Base-by-base conservation (phyloP, 305 asterid species). In the Rubia tinctorum region DNA sequence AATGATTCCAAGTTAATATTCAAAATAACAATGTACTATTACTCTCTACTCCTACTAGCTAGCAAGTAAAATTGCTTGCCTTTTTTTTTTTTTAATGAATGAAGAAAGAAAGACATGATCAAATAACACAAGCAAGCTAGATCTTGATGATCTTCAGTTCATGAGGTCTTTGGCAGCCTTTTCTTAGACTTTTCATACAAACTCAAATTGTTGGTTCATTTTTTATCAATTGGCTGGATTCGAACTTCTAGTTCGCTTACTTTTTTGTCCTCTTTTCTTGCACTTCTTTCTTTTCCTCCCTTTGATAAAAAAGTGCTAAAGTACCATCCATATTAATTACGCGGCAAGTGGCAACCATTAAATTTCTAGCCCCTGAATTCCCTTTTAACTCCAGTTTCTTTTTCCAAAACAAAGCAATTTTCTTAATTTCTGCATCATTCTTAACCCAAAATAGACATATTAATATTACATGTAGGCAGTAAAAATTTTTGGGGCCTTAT, bases 101-200 rank as follows among this genome's bases (percentile, higher is more conserved):
- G 4, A 49, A 4, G 17, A 4, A 49, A 10, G 47, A 43, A 43
- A 10, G 1, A 43, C 12, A 7, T 43, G 12, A 7, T 15, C 39
- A 34, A 34, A 34, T 34, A 34, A 2, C 56, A 49, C 12, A 49
- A 53, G 17, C 15, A 3, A 15, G 23, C 4, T 5, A 49, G 68
- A 55, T 42, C 45, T 75, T 63, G 40, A 47, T 64, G 25, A 30
- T 49, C 42, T 39, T 49, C 11, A 3, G 15, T 49, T 14, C 20
- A 14, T 47, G 37, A 39, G 66, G 39, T 73, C 62, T 53, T 58
- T 68, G 70, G 64, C 65, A 30, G 69, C 56, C 43, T 69, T 68
- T 30, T 62, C 13, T 74, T 59, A n/a, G n/a, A 59, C 67, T 20
- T 56, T 25, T 74, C 13, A 2, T 11, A 14, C 30, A 53, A 44